A percentile compares a stretch with the other conserved stretches of the same genome.
Conservation (phyloP, 83 land plant species). For the Picea abies region DNA sequence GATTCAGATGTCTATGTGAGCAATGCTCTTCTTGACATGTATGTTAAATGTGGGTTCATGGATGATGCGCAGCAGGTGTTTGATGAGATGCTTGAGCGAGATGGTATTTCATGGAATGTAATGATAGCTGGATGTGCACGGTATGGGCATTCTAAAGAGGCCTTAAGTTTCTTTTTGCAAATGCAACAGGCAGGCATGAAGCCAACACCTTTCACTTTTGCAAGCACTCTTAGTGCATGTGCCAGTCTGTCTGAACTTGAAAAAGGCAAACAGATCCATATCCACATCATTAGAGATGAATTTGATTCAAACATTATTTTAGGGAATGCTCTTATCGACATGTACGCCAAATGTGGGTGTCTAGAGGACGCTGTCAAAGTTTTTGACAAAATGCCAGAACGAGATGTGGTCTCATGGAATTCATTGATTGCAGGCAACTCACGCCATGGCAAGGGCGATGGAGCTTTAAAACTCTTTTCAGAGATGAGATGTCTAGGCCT, state of each 20-base stretch:
- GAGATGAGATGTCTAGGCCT: not conserved
- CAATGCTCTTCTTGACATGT: conserved; percentile 53
- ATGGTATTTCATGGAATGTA: conserved; percentile 29
- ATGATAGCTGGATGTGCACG: conserved; percentile 23
- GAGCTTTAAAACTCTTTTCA: not conserved
- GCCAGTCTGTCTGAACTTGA: conserved; percentile 13
- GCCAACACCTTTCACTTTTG: conserved; percentile 53
- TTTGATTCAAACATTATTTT: conserved; percentile 6
- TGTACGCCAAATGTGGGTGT: conserved; percentile 5
- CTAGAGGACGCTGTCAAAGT: not conserved
- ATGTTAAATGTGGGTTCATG: conserved; percentile 36
- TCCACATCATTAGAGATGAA: conserved; percentile 14
- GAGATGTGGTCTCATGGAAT: conserved; percentile 13
- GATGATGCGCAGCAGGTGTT: conserved; percentile 3
- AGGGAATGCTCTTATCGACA: conserved; percentile 19
- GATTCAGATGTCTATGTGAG: conserved; percentile 26
- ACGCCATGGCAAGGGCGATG: not conserved
- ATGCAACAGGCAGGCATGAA: conserved; percentile 22
- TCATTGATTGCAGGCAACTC: not conserved
- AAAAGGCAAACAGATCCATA: conserved; percentile 49
- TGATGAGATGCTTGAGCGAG: not conserved
- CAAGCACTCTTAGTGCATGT: conserved; percentile 59
- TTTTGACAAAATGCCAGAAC: not conserved
- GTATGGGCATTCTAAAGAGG: conserved; percentile 16
- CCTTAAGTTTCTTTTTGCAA: conserved; percentile 14